Base-by-base conservation (phyloP, 345 rosid species). In the Gossypium australe region DNA sequence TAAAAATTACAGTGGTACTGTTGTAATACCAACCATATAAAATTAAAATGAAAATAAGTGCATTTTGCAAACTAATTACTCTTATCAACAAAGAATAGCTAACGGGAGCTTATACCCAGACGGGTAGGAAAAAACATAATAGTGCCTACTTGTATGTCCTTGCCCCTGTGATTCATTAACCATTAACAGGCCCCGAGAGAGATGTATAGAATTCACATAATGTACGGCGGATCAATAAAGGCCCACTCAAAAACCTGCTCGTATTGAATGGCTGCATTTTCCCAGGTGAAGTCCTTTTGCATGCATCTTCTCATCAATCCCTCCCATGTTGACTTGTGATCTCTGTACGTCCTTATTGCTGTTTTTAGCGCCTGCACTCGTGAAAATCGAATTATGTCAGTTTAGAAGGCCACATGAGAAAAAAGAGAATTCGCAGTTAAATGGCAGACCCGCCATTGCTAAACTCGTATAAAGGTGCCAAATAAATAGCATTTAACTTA, bases 161-260 rank as follows among this genome's bases (percentile, higher is more conserved):
- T 17, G 17, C n/a, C 25, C 48, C 47, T 4, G 14, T 9, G 59
- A 27, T 51, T 27, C 60, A n/a, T 51, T 51, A 17, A 5, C 44
- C 11, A 17, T 51, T 11, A 51, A 69, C 45, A 51, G 1, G 16
- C 60, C 25, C 16, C 0, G 0, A 2, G 3, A 52, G 47, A 52
- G 25, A 25, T 69, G 7, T 43, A 70, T 17, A 2, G 8, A 60
- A 25, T 63, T 82, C 82, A 91, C 25, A 44, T 68, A 59, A 92
- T 75, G 41, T 91, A 94, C 22, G 98, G 97, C 13, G 84, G 89
- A 80, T 91, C 98, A 9, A 85, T 68, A 86, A 74, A 86, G 24
- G 86, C 94, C 99, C 99, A 95, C 60, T 88, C 84, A 10, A 95
- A 92, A 44, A 90, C 88, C 83, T 92, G 91, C 80, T 91, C 98